Evolutionary conservation across 345 rosid species (phyloP).

Genomic region (Citrus unshiu): DNA sequence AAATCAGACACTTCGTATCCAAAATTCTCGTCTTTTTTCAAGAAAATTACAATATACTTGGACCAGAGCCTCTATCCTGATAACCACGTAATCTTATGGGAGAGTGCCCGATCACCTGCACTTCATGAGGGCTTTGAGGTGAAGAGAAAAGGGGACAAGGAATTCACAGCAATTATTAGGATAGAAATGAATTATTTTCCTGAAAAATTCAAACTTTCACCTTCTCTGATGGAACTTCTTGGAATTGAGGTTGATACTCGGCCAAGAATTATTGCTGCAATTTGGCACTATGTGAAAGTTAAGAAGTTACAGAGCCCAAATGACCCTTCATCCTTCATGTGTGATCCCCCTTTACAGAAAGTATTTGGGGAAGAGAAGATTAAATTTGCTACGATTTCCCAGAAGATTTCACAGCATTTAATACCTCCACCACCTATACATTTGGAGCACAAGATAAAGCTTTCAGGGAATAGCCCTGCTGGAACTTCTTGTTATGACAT

Average conservation of each 20-base stretch:
- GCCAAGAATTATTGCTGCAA: conserved; percentile 43
- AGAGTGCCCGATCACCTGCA: conserved; percentile 47
- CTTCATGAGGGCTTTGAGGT: conserved; percentile 63
- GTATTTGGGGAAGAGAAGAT: conserved; percentile 54
- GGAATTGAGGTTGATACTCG: conserved; percentile 56
- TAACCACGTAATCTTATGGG: conserved; percentile 57
- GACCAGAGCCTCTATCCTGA: conserved; percentile 57
- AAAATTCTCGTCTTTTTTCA: conserved; percentile 53
- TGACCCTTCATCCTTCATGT: conserved; percentile 44
- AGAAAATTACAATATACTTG: conserved; percentile 51
- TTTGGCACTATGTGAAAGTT: conserved; percentile 58
- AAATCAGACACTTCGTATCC: conserved; percentile 29
- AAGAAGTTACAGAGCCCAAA: conserved; percentile 45
- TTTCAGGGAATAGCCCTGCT: conserved; percentile 48
- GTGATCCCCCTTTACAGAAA: conserved; percentile 51
- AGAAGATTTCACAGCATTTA: conserved; percentile 46
- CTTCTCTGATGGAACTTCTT: conserved; percentile 43
- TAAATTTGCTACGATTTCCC: conserved; percentile 44
- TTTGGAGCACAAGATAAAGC: conserved; percentile 55
- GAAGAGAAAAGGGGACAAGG: conserved; percentile 60
- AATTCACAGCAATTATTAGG: conserved; percentile 49
- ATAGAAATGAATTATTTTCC: conserved; percentile 55
- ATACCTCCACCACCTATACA: conserved; percentile 50
- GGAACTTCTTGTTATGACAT: conserved; percentile 59
- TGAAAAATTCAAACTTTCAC: conserved; percentile 53